A percentile compares a stretch with the other conserved stretches of the same genome.
Evolutionary conservation across 768 basidiomycete genomes (phyloP).

Genomic region (Lactarius quietus): DNA sequence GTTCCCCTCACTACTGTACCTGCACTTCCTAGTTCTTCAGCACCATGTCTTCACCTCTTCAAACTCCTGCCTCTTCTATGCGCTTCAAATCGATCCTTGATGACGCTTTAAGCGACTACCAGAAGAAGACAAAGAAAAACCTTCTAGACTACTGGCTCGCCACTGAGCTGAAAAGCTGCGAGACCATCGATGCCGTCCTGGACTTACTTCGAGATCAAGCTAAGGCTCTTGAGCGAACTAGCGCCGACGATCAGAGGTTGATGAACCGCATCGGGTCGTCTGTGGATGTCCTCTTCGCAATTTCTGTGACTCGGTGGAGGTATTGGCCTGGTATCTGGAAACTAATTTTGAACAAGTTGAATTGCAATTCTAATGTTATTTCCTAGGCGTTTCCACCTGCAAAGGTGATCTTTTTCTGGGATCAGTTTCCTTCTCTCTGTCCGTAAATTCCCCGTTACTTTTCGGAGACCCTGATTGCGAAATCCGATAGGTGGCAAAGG

Average conservation of each 20-base stretch:
- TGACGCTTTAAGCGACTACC: not conserved
- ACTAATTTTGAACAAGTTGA: not conserved
- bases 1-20: too few relatives aligned
- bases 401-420: too few relatives aligned
- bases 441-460: not conserved
- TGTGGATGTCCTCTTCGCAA: not conserved
- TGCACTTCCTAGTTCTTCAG: too few relatives aligned
- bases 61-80: not conserved
- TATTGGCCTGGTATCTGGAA: not conserved
- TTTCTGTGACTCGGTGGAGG: not conserved
- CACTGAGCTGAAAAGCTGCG: not conserved
- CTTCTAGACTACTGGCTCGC: not conserved
- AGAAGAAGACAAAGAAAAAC: not conserved
- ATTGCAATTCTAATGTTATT: not conserved
- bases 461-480: not conserved
- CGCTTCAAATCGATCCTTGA: not conserved
- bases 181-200: not conserved
- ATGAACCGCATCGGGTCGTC: not conserved
- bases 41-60: not conserved
- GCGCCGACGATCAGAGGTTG: not conserved
- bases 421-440: conserved; percentile 1
- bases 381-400: conserved; percentile 4
- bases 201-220: not conserved
- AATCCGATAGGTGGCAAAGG: too few relatives aligned
- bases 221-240: not conserved